These are phyloP conservation scores for Hymenoscyphus fraxineus DNA, from an alignment of 2,329 filamentous ascomycete genomes.

Conservation along the genomic window DNA sequence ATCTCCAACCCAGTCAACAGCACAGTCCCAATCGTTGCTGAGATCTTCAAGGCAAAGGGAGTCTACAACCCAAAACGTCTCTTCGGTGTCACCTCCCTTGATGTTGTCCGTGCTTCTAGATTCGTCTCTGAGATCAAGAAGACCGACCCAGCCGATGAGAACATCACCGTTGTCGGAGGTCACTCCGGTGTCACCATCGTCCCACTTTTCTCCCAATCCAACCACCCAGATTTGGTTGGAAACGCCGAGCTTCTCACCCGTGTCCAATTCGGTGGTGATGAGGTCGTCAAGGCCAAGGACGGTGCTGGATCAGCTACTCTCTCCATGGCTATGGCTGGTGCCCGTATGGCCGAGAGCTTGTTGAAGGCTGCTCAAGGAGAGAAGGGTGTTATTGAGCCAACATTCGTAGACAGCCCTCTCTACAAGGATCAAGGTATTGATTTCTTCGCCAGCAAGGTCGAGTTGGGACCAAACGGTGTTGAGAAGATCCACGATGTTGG, in stretches of 20 bases:
- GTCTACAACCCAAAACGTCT: slow-evolving; percentile 99
- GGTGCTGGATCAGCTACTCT: slow-evolving; percentile 95
- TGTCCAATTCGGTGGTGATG: slow-evolving; percentile 98
- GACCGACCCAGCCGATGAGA: slow-evolving; percentile 87
- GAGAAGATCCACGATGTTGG: slow-evolving; percentile 90
- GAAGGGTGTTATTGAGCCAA: slow-evolving; percentile 93
- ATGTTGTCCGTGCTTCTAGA: slow-evolving; percentile 94
- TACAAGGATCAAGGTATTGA: slow-evolving; percentile 98
- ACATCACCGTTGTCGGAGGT: slow-evolving; percentile 92
- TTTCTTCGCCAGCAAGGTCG: slow-evolving; percentile 94
- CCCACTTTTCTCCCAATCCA: slow-evolving; percentile 92
- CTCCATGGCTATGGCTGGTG: slow-evolving; percentile 97
- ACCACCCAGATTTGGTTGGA: slow-evolving; percentile 77
- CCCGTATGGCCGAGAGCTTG: slow-evolving; percentile 79
- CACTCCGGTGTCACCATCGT: slow-evolving; percentile 99
- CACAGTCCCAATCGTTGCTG: slow-evolving; percentile 93
- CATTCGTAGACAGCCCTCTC: slow-evolving; percentile 93
- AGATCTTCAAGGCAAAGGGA: slow-evolving; percentile 91
- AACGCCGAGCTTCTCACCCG: slow-evolving; percentile 74
- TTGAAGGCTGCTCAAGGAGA: slow-evolving; percentile 90
- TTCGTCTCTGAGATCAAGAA: slow-evolving; percentile 95
- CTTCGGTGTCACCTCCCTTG: slow-evolving; percentile 98
- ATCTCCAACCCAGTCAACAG: slow-evolving; percentile 99
- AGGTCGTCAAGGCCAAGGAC: slow-evolving; percentile 99
- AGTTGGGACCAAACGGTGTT: slow-evolving; percentile 94